Evolutionary conservation across 805 yeast species (phyloP).

Genomic region (Yarrowia sp.): DNA sequence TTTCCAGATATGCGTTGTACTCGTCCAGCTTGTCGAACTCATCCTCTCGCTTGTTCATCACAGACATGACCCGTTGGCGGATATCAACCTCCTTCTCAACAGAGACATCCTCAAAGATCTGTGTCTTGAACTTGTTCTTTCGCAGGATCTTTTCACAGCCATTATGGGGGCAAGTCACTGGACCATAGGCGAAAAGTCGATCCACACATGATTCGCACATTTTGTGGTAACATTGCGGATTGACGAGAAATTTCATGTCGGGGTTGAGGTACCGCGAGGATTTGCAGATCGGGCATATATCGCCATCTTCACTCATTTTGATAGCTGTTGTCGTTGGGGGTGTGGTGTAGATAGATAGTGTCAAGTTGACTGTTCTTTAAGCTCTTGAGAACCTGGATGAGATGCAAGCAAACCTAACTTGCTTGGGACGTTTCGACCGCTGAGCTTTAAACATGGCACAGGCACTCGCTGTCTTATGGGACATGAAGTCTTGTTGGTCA

Average conservation of each 20-base stretch:
- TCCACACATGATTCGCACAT: slow-evolving; percentile 96
- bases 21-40: slow-evolving; percentile 63
- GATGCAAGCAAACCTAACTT: slow-evolving; percentile 3
- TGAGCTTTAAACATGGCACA: neutral
- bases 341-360: neutral
- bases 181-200: slow-evolving; percentile 89
- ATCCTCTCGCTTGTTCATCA: slow-evolving; percentile 75
- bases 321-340: neutral
- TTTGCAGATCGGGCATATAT: slow-evolving; percentile 96
- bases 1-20: slow-evolving; percentile 78
- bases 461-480: neutral
- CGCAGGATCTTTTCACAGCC: slow-evolving; percentile 84
- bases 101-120: slow-evolving; percentile 82
- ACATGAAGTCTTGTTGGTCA: too few species aligned
- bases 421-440: slow-evolving; percentile 2
- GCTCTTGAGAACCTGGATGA: neutral
- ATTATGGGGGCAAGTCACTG: slow-evolving; percentile 94
- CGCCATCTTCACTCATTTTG: slow-evolving; percentile 39
- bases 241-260: slow-evolving; percentile 84
- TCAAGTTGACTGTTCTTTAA: neutral
- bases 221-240: slow-evolving; percentile 97
- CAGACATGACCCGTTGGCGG: slow-evolving; percentile 68
- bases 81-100: slow-evolving; percentile 94
- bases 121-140: slow-evolving; percentile 86
- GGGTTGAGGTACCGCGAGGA: slow-evolving; percentile 93